A percentile compares a stretch with the other conserved stretches of the same genome.
These are phyloP conservation scores for Leccinum incarnatum DNA, from an alignment of 768 basidiomycete species.

Conservation along the genomic window DNA sequence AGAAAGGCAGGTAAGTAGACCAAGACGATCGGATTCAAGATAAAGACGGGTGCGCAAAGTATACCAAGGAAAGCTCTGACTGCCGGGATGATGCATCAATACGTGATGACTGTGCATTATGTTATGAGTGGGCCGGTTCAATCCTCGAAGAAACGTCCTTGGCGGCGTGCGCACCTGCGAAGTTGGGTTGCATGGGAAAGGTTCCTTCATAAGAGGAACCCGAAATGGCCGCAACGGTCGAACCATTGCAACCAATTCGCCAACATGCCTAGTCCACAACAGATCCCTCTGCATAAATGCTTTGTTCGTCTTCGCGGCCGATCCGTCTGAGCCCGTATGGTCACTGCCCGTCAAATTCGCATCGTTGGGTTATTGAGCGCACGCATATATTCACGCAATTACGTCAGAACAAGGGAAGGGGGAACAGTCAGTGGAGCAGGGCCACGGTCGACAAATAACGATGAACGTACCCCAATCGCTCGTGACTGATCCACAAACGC, in stretches of 20 bases:
- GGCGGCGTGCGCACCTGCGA: neutral
- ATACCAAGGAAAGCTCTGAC: neutral
- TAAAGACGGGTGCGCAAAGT: neutral
- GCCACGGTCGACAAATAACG: neutral
- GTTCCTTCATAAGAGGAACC: neutral
- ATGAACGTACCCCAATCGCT: slow-evolving; percentile 55
- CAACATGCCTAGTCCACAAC: neutral
- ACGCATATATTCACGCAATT: too few relatives aligned
- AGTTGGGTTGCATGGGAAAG: neutral
- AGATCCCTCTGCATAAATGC: neutral
- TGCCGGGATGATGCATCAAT: neutral
- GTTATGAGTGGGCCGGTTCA: neutral
- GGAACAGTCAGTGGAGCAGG: neutral
- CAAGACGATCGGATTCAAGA: neutral
- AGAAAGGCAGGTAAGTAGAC: neutral
- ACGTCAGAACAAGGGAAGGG: neutral
- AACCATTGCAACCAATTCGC: neutral
- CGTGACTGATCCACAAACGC: slow-evolving; percentile 61
- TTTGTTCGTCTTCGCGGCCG: slow-evolving; percentile 48
- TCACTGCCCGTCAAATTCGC: slow-evolving; percentile 59
- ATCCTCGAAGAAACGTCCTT: neutral
- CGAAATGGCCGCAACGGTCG: neutral
- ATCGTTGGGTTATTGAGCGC: slow-evolving; percentile 53
- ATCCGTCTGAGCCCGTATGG: slow-evolving; percentile 13
- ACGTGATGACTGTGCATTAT: neutral